A percentile compares a stretch with the other conserved stretches of the same genome.
phyloP scores from a whole-genome alignment of 164 flowering plant species.

The Sedum album region DNA sequence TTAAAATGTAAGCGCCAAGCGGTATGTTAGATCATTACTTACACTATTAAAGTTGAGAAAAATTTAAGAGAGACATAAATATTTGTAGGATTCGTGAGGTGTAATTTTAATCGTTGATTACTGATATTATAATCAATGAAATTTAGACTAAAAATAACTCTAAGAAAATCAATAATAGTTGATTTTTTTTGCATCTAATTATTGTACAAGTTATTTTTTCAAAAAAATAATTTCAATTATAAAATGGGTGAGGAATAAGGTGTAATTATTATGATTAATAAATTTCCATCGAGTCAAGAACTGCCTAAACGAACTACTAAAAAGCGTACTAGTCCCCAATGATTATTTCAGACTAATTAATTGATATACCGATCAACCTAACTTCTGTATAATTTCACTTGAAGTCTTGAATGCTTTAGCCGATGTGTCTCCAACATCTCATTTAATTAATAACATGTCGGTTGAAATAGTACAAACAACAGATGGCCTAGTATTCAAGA shows the following conservation, averaged over 20 bases:
- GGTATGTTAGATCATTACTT: too few relatives aligned
- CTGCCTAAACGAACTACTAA: background rate
- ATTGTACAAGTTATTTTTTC: too few relatives aligned
- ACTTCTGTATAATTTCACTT: background rate
- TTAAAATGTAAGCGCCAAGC: too few relatives aligned
- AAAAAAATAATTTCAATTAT: background rate
- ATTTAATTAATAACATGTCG: background rate
- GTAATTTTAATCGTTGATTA: too few relatives aligned
- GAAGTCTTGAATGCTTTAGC: background rate
- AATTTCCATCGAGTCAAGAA: background rate
- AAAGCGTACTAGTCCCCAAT: background rate
- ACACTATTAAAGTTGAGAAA: too few relatives aligned
- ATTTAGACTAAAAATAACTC: too few relatives aligned
- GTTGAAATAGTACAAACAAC: background rate
- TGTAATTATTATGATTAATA: background rate
- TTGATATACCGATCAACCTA: background rate
- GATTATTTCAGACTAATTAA: background rate
- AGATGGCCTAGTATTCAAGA: background rate
- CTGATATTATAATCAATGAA: too few relatives aligned
- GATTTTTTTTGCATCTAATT: too few relatives aligned
- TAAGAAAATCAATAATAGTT: too few relatives aligned
- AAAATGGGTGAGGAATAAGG: background rate
- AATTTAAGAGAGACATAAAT: too few relatives aligned
- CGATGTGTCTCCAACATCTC: background rate
- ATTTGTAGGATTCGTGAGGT: too few relatives aligned